Evolutionary conservation across 1,284 basidiomycete genomes (phyloP), one percentile per base, ranked within the genome.

Genomic region (Microstroma glucosiphilum): DNA sequence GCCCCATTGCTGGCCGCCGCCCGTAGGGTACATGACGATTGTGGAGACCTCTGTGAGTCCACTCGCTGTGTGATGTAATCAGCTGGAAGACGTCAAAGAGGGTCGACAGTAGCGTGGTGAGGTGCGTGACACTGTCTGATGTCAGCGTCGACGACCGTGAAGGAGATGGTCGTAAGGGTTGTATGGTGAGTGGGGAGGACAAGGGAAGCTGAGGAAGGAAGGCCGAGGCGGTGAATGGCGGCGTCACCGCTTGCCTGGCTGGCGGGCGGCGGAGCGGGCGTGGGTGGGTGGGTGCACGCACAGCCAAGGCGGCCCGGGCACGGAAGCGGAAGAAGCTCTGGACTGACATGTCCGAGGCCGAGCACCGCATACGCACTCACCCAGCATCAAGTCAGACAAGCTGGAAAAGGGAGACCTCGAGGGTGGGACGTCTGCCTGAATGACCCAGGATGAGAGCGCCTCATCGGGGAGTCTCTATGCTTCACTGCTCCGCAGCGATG

Each of bases 401-500:
- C 30, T 37, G 30, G 30, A 37, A 9, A 37, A 3, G 9, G 30
- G 3, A 37, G 30, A 37, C 30, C 30, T 3, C 30, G 9, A 37
- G 30, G 30, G 30, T 4, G 30, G 30, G 30, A 37, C 30, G 30
- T 9, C 30, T 37, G 30, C 9, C 30, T 37, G 30, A 4, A 37
- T 37, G 30, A 9, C 4, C 9, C 30, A 37, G 9, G 30, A 37
- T 37, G 30, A 37, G 30, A 9, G 9, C 3, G 30, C 30, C 30
- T 37, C 9, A 37, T 37, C 30, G 30, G 30, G 4, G 4, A 37
- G 9, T 9, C 30, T 3, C 11, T 48, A 48, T 48, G 46, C 46
- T n/a, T n/a, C 23, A 48, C 46, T 12, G 3, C 25, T 54, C 21
- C n/a, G 13, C 6, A 54, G 21, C 51, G 61, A 62, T 41, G 58